These are phyloP conservation scores for Pseudoturritis turrita DNA, from an alignment of 345 rosid species.

Conservation along the genomic window DNA sequence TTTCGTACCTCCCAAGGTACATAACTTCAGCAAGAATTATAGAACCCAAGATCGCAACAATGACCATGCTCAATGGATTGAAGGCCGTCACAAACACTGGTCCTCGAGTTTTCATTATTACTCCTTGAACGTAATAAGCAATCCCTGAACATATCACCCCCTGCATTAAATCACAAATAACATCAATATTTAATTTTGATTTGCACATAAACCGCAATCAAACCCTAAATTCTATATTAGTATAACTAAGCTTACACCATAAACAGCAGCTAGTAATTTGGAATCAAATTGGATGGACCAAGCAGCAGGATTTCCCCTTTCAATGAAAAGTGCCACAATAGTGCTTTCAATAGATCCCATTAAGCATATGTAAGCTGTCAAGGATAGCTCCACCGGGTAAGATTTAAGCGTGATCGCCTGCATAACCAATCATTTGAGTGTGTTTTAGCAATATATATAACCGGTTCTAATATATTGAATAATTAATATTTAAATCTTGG, in stretches of 20 bases:
- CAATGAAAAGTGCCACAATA: constrained; percentile 49
- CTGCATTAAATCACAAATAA: constrained; percentile 30
- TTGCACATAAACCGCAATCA: not conserved
- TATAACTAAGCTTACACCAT: constrained; percentile 49
- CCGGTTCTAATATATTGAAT: not conserved
- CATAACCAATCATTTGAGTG: not conserved
- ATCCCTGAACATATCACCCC: constrained; percentile 55
- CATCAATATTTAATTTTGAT: not conserved
- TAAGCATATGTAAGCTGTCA: constrained; percentile 70
- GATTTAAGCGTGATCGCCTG: constrained; percentile 68
- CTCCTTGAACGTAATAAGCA: constrained; percentile 53
- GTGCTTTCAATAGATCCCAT: constrained; percentile 62
- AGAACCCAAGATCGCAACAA: constrained; percentile 56
- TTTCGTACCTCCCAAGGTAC: constrained; percentile 45
- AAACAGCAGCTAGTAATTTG: constrained; percentile 52
- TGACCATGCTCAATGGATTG: constrained; percentile 57
- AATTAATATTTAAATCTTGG: not conserved
- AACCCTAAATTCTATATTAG: not conserved
- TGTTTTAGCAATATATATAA: not conserved
- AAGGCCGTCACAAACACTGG: constrained; percentile 73
- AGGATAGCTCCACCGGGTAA: constrained; percentile 76
- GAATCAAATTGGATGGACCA: constrained; percentile 67
- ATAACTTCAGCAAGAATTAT: constrained; percentile 46
- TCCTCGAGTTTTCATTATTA: constrained; percentile 48
- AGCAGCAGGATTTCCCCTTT: constrained; percentile 38